A percentile compares a stretch with the other conserved stretches of the same genome.
Conservation (phyloP, 257 asterid species). For the Eustoma russellianum region DNA sequence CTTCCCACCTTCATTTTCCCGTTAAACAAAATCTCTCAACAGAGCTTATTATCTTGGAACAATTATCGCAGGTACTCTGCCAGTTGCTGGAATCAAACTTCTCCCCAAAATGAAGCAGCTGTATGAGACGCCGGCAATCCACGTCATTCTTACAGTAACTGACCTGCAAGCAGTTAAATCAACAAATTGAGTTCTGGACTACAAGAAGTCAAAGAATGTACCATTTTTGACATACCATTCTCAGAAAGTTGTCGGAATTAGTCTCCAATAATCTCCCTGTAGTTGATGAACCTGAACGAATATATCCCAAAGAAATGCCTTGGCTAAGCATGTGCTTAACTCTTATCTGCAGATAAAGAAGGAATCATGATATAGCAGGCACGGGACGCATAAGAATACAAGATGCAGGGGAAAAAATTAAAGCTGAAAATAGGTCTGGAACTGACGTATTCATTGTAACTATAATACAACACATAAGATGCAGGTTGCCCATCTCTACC, state of each 20-base stretch:
- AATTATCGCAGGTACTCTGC: slow-evolving; percentile 85
- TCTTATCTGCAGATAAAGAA: slow-evolving; percentile 2
- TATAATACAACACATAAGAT: slow-evolving; percentile 85
- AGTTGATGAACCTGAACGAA: no score
- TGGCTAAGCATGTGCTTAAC: slow-evolving; percentile 93
- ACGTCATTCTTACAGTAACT: slow-evolving; percentile 85
- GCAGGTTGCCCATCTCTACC: slow-evolving; percentile 87
- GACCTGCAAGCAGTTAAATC: slow-evolving; percentile 49
- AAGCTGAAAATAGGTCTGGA: no score
- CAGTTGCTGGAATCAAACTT: slow-evolving; percentile 72
- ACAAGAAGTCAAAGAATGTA: no score
- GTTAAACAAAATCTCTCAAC: no score
- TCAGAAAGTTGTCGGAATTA: slow-evolving; percentile 62
- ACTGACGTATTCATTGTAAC: slow-evolving; percentile 86
- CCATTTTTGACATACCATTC: no score
- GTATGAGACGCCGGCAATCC: slow-evolving; percentile 93
- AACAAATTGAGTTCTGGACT: not conserved
- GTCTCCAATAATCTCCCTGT: no score
- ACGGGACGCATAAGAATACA: no score
- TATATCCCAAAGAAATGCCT: no score
- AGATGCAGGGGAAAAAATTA: no score
- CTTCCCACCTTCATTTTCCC: no score
- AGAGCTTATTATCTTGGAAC: no score
- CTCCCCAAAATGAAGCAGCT: slow-evolving; percentile 91
- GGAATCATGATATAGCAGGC: not conserved